These are phyloP conservation scores for Myxozyma kluyveri DNA, from an alignment of 805 yeast species.

Conservation along the genomic window DNA sequence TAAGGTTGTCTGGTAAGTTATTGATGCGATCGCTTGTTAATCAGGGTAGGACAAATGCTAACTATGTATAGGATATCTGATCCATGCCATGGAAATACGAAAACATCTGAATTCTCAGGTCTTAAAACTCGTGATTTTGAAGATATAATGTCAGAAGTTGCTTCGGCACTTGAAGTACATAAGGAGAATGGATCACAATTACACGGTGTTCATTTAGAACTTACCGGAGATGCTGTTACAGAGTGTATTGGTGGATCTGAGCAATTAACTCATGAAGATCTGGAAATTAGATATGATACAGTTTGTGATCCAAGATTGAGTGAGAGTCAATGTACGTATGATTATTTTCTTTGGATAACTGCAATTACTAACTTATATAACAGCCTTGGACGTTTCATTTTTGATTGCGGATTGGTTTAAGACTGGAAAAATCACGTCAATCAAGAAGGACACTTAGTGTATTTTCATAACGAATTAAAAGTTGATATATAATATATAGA, in stretches of 20 bases:
- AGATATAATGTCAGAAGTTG: conserved; percentile 43
- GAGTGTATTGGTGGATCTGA: conserved; percentile 45
- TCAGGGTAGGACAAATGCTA: not conserved
- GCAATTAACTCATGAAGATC: conserved; percentile 40
- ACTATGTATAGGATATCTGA: conserved; percentile 38
- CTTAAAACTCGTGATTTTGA: conserved; percentile 45
- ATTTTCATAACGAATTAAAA: not conserved
- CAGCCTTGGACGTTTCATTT: conserved; percentile 43
- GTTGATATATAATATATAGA: not conserved
- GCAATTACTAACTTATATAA: not conserved
- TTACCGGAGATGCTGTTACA: conserved; percentile 46
- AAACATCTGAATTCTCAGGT: conserved; percentile 40
- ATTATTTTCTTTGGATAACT: not conserved
- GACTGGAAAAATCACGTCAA: conserved; percentile 29
- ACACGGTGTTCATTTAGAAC: conserved; percentile 45
- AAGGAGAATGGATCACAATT: conserved; percentile 36
- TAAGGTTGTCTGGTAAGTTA: conserved; percentile 41
- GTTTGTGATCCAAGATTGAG: conserved; percentile 46
- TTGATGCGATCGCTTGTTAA: not conserved
- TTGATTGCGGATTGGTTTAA: conserved; percentile 41
- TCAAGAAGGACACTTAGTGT: conserved; percentile 6
- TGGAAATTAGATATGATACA: conserved; percentile 43
- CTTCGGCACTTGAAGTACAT: conserved; percentile 41
- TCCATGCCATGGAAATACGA: conserved; percentile 48
- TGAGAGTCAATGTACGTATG: conserved; percentile 37